phyloP scores from a whole-genome alignment of 805 yeast species.

The Ogataea parapolymorpha region DNA sequence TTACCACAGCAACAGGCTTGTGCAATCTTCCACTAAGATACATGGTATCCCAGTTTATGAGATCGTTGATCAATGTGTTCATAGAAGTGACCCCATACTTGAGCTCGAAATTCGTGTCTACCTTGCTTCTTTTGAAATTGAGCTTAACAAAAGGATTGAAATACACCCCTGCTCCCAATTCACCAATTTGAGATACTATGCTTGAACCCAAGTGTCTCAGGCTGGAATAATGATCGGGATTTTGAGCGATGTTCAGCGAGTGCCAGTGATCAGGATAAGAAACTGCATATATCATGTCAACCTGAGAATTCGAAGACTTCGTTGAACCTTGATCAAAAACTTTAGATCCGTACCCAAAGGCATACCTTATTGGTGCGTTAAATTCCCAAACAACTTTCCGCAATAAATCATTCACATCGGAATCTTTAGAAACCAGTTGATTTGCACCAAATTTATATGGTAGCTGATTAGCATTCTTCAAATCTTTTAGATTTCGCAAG shows the following conservation, averaged over 20 bases:
- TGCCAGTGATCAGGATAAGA: slow-evolving; percentile 77
- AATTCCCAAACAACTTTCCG: slow-evolving; percentile 52
- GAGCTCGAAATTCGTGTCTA: slow-evolving; percentile 39
- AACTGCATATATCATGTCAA: slow-evolving; percentile 84
- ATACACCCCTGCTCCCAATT: slow-evolving; percentile 84
- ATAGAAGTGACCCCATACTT: slow-evolving; percentile 86
- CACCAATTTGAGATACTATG: slow-evolving; percentile 55
- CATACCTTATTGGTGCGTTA: slow-evolving; percentile 68
- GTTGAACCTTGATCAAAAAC: slow-evolving; percentile 71
- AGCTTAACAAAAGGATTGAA: slow-evolving; percentile 86
- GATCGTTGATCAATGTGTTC: slow-evolving; percentile 58
- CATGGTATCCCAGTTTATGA: slow-evolving; percentile 79
- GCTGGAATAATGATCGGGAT: slow-evolving; percentile 76
- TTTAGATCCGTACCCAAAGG: slow-evolving; percentile 95
- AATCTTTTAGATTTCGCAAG: slow-evolving; percentile 29
- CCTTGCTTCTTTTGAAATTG: slow-evolving; percentile 30
- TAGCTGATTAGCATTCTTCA: slow-evolving; percentile 38
- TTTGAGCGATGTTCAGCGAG: slow-evolving; percentile 58
- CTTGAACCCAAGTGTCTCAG: slow-evolving; percentile 58
- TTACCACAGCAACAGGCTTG: slow-evolving; percentile 80
- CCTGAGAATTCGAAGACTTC: slow-evolving; percentile 53
- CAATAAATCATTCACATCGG: slow-evolving; percentile 41
- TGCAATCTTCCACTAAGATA: slow-evolving; percentile 92
- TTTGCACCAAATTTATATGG: slow-evolving; percentile 60
- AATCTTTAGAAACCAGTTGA: slow-evolving; percentile 49